Conservation (phyloP, 352 stramenopile species). For the Phytophthora lateralis region DNA sequence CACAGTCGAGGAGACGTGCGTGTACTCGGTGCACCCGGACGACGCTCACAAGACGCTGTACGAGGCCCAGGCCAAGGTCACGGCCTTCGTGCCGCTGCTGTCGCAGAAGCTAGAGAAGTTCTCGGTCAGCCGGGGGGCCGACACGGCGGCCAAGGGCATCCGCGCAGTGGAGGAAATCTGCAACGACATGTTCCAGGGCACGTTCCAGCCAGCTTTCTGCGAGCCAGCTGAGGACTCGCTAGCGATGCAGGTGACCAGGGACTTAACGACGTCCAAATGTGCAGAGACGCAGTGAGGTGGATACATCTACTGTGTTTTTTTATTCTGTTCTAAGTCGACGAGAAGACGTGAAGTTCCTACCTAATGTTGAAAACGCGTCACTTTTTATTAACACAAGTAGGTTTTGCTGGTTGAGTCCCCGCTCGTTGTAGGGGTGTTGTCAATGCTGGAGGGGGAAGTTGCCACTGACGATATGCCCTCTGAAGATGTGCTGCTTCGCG, state of each 20-base stretch:
- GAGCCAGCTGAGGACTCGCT: conserved; percentile 32
- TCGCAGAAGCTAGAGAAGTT: conserved; percentile 85
- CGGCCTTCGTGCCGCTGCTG: conserved; percentile 82
- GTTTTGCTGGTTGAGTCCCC: neutral
- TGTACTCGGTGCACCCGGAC: conserved; percentile 77
- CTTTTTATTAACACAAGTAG: conserved; percentile 27
- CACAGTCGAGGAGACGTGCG: conserved; percentile 83
- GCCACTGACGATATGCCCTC: conserved; percentile 13
- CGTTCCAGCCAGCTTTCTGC: conserved; percentile 70
- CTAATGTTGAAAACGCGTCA: conserved; percentile 13
- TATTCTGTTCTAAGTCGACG: neutral
- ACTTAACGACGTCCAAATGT: conserved; percentile 8
- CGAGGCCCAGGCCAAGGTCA: conserved; percentile 75
- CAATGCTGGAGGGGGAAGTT: neutral
- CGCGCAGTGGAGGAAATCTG: conserved; percentile 81
- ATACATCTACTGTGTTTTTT: neutral
- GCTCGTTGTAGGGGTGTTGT: conserved; percentile 2
- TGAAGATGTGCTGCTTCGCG: conserved; percentile 1
- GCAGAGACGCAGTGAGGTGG: conserved; percentile 19
- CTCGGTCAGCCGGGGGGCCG: conserved; percentile 68
- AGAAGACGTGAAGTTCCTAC: neutral
- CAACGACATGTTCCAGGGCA: conserved; percentile 87
- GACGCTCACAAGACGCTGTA: conserved; percentile 67
- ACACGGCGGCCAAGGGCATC: conserved; percentile 83
- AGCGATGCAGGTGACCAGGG: conserved; percentile 1